Evolutionary conservation across 768 basidiomycete genomes (phyloP).

Genomic region (Lactifluus piperatus): DNA sequence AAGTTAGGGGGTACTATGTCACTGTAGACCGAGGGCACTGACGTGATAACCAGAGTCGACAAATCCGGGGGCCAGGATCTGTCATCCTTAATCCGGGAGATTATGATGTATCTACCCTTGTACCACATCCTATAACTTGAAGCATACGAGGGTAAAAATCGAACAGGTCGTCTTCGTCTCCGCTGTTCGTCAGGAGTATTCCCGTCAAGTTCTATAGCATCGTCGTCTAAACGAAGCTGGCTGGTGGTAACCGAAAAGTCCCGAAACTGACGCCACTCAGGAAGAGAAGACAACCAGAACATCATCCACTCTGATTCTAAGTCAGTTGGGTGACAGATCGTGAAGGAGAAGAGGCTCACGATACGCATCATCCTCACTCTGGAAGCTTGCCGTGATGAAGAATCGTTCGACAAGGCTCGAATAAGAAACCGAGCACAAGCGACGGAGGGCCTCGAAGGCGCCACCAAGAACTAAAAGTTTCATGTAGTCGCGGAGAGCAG

Average conservation of each 20-base stretch:
- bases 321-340: constrained; percentile 2
- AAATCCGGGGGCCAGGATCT: constrained; percentile 30
- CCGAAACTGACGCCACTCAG: constrained; percentile 50
- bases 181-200: constrained; percentile 7
- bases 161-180: constrained; percentile 23
- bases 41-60: constrained; percentile 38
- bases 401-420: constrained; percentile 39
- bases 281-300: constrained; percentile 55
- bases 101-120: constrained; percentile 27
- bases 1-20: not conserved
- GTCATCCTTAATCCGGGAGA: constrained; percentile 31
- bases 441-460: constrained; percentile 48
- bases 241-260: constrained; percentile 45
- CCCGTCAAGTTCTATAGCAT: constrained; percentile 23
- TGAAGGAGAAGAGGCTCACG: constrained; percentile 31
- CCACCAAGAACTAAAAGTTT: constrained; percentile 57
- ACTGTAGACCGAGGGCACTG: constrained; percentile 13
- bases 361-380: constrained; percentile 48
- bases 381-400: constrained; percentile 54
- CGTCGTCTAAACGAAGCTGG: constrained; percentile 30
- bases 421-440: constrained; percentile 37
- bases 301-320: constrained; percentile 54
- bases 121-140: constrained; percentile 41
- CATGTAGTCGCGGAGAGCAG: constrained; percentile 53
- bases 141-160: constrained; percentile 36